Percentiles rank a stretch among this genome's conserved stretches.
Conservation (phyloP, 768 basidiomycete species). For the Boletus rufocinnamomeus region DNA sequence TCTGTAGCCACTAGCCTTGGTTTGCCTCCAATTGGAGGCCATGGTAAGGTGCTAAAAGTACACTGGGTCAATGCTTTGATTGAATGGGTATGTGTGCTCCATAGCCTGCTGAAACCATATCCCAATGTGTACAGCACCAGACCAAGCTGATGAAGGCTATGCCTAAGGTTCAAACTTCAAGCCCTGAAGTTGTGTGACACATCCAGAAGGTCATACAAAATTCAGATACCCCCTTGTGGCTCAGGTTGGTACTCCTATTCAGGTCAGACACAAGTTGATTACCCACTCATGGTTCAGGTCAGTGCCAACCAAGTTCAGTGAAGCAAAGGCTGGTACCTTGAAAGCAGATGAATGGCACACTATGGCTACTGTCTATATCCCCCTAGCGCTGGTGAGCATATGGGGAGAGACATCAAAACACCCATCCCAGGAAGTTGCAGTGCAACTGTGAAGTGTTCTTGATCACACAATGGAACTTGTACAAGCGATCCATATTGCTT, state of each 20-base stretch:
- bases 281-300: too few relatives aligned
- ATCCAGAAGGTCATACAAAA: conserved; percentile 7
- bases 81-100: conserved; percentile 7
- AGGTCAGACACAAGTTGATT: too few relatives aligned
- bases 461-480: conserved; percentile 36
- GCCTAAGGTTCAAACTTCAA: neutral
- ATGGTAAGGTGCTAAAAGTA: neutral
- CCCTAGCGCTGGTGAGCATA: conserved; percentile 14
- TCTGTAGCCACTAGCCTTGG: conserved; percentile 2
- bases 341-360: too few relatives aligned
- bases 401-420: conserved; percentile 13
- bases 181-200: neutral
- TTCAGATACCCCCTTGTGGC: conserved; percentile 17
- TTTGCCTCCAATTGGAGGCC: neutral
- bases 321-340: too few relatives aligned
- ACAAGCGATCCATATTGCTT: conserved; percentile 23
- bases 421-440: neutral
- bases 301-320: too few relatives aligned
- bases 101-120: neutral
- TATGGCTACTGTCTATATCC: too few relatives aligned
- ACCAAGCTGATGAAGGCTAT: neutral
- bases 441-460: conserved; percentile 5
- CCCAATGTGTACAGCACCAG: neutral
- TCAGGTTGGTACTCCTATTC: neutral
- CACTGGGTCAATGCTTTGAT: conserved; percentile 10